A percentile compares a stretch with the other conserved stretches of the same genome.
Evolutionary conservation across 345 rosid genomes (phyloP).

Genomic region (Eucalyptus grandis): DNA sequence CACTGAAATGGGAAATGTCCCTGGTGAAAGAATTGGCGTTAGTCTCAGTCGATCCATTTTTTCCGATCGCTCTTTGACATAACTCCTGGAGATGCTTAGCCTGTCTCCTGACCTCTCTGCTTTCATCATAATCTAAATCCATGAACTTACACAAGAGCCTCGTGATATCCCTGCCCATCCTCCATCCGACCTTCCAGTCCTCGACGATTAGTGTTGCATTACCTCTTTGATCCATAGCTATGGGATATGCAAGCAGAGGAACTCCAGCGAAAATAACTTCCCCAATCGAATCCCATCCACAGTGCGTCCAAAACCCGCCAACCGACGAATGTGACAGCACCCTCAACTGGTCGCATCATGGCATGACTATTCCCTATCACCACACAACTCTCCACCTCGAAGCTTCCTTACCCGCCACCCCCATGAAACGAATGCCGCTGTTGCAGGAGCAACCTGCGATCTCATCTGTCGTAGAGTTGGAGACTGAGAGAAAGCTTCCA

Average conservation of each 20-base stretch:
- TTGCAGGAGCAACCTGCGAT: constrained; percentile 1
- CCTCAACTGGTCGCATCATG: constrained; percentile 46
- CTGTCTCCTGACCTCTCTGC: neutral
- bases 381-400: neutral
- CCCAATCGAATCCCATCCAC: constrained; percentile 8
- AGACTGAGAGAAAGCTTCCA: constrained; percentile 25
- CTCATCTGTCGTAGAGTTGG: constrained; percentile 13
- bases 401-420: constrained; percentile 11
- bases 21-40: neutral
- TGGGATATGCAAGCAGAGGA: constrained; percentile 11
- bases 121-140: neutral
- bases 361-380: constrained; percentile 9
- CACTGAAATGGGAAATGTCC: neutral
- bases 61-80: constrained; percentile 11
- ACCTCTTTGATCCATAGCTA: constrained; percentile 2
- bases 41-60: constrained; percentile 19
- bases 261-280: constrained; percentile 8
- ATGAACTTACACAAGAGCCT: neutral
- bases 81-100: neutral
- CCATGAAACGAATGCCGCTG: constrained; percentile 15
- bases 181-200: constrained; percentile 14
- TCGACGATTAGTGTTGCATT: neutral
- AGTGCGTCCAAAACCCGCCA: constrained; percentile 13
- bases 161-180: neutral
- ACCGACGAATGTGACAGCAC: constrained; percentile 11